A percentile compares a stretch with the other conserved stretches of the same genome.
phyloP scores from a whole-genome alignment of 371 early-diverging fungal species.

The Conidiobolus incongruus region DNA sequence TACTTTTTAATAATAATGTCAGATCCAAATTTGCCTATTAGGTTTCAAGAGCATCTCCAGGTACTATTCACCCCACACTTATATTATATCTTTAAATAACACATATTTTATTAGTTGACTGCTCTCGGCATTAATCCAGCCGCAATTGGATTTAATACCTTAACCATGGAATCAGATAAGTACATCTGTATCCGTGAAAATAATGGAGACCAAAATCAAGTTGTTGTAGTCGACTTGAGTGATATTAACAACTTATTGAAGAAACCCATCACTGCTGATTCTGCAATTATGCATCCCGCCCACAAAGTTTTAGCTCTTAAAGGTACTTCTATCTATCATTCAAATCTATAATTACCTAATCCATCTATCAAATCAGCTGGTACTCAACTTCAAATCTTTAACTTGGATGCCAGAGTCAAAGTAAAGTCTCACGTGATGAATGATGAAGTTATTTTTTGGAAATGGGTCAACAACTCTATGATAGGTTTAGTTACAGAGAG shows the following conservation, averaged over 20 bases:
- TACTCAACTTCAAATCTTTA: slow-evolving; percentile 86
- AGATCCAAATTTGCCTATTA: slow-evolving; percentile 46
- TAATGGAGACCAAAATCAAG: slow-evolving; percentile 62
- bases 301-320: slow-evolving; percentile 86
- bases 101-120: slow-evolving; percentile 41
- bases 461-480: slow-evolving; percentile 73
- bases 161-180: slow-evolving; percentile 94
- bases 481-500: slow-evolving; percentile 79
- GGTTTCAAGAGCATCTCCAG: slow-evolving; percentile 88
- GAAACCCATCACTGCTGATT: slow-evolving; percentile 90
- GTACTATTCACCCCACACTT: slow-evolving; percentile 19
- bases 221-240: slow-evolving; percentile 82
- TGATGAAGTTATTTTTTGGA: slow-evolving; percentile 94
- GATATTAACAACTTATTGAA: slow-evolving; percentile 61
- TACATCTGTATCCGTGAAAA: slow-evolving; percentile 92
- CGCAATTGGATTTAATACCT: slow-evolving; percentile 84
- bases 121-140: slow-evolving; percentile 74
- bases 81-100: not conserved
- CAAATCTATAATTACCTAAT: not conserved
- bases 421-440: slow-evolving; percentile 76
- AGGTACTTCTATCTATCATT: slow-evolving; percentile 20
- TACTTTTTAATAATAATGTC: too few relatives aligned
- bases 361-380: too few relatives aligned
- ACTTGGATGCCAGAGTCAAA: slow-evolving; percentile 83
- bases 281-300: slow-evolving; percentile 93